Evolutionary conservation across 345 rosid genomes (phyloP), one percentile per base, ranked within the genome.

Genomic region (Nephelium lappaceum): DNA sequence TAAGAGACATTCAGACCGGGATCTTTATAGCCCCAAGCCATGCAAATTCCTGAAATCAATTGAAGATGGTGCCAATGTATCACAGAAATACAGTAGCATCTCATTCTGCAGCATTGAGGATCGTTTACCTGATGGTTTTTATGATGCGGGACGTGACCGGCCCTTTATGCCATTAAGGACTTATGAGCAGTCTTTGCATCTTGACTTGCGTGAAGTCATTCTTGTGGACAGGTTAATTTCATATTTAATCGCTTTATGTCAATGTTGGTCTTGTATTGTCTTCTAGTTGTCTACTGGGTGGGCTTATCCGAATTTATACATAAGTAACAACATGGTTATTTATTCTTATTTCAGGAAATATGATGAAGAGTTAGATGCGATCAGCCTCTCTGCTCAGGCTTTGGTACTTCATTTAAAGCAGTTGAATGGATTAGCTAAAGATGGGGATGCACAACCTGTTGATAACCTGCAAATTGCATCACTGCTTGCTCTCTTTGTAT

Each of bases 101-200:
- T 96, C 99, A 64, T 92, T 93, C 69, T 94, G 98, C 81, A 84
- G 98, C 81, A 67, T 80, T 71, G 93, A 91, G 75, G 99, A 96
- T 82, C 80, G 27, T 66, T 85, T 96, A 66, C 91, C 93, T 31
- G 98, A 96, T 69, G 99, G 99, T 12, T 96, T 96, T 85, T 96
- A 91, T 86, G 99, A 96, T 87, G 98, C 97, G 5, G 99, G 99
- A 47, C 98, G 99, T 14, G 94, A 96, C 83, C 87, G 96, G 65
- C 98, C 98, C 58, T 94, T 96, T 83, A 79, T 90, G 97, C 79
- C 93, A 19, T 79, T 94, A 61, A 79, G 71, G 66, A 88, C 78
- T 74, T 93, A 91, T 75, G 93, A 96, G 84, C 79, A 90, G 78
- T 76, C 79, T 70, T 79, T 91, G 79, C 88, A 84, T 60, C 92